These are phyloP conservation scores for Penicillium steckii DNA, from an alignment of 495 filamentous ascomycete genomes.

Conservation along the genomic window DNA sequence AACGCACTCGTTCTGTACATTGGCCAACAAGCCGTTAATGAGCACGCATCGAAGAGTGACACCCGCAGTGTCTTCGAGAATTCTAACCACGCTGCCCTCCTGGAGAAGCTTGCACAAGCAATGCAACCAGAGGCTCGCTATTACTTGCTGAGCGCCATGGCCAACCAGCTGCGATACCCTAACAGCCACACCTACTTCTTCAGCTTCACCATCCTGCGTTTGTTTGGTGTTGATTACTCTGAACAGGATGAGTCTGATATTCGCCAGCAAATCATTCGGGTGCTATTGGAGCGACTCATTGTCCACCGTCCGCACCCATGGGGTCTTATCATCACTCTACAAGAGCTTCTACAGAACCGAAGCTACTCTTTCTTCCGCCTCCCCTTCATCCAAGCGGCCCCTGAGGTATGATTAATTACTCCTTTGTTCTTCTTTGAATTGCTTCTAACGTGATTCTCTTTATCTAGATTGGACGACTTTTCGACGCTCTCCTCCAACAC, in stretches of 20 bases:
- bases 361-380: slow-evolving; percentile 88
- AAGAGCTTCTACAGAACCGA: slow-evolving; percentile 89
- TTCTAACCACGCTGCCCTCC: slow-evolving; percentile 69
- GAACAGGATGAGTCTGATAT: slow-evolving; percentile 80
- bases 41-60: slow-evolving; percentile 56
- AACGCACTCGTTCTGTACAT: slow-evolving; percentile 83
- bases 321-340: slow-evolving; percentile 86
- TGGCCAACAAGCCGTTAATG: slow-evolving; percentile 64
- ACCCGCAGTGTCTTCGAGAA: slow-evolving; percentile 63
- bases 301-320: slow-evolving; percentile 94
- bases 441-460: neutral
- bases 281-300: slow-evolving; percentile 82
- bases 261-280: slow-evolving; percentile 83
- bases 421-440: neutral
- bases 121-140: slow-evolving; percentile 78
- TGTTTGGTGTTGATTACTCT: slow-evolving; percentile 76
- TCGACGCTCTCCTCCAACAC: slow-evolving; percentile 49
- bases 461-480: slow-evolving; percentile 46
- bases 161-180: slow-evolving; percentile 88
- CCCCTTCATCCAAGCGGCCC: slow-evolving; percentile 83
- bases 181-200: slow-evolving; percentile 93
- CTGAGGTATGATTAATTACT: slow-evolving; percentile 60
- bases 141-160: slow-evolving; percentile 78
- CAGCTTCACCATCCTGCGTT: slow-evolving; percentile 77
- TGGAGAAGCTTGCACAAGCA: slow-evolving; percentile 72